Percentiles rank a stretch among this genome's conserved stretches.
Evolutionary conservation across 2,329 filamentous ascomycete species (phyloP).

Genomic region (Sporothrix schenckii): DNA sequence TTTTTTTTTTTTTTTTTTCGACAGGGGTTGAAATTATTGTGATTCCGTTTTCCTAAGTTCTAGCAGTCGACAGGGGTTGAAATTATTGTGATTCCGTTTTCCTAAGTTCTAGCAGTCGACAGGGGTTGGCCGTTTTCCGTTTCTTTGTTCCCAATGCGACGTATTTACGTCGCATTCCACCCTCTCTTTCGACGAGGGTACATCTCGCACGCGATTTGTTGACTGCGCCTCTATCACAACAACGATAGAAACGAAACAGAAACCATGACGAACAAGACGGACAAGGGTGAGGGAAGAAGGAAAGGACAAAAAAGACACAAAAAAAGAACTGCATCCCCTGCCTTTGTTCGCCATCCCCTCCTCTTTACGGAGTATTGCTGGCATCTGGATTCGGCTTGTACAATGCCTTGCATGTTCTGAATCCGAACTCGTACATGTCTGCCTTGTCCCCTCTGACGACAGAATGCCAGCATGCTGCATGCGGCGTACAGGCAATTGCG

Average conservation of each 20-base stretch:
- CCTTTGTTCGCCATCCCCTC: background rate
- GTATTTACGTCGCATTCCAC: background rate
- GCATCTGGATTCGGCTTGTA: background rate
- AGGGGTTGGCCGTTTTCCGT: background rate
- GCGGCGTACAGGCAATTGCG: background rate
- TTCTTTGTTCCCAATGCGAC: slow-evolving; percentile 4
- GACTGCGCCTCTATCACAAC: slow-evolving; percentile 8
- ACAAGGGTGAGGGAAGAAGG: background rate
- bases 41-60: background rate
- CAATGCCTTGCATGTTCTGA: background rate
- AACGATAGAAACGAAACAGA: background rate
- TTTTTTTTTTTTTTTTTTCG: too few species aligned
- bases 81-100: background rate
- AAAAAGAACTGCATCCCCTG: too few species aligned
- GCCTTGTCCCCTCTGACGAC: background rate
- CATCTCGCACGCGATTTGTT: background rate
- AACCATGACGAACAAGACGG: background rate
- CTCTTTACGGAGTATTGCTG: background rate
- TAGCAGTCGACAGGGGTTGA: too few species aligned
- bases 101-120: background rate
- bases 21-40: background rate
- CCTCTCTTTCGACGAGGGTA: background rate
- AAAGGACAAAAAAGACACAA: background rate
- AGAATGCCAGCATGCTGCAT: background rate
- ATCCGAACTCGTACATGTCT: slow-evolving; percentile 3